Conservation (phyloP, 2,329 filamentous ascomycete genomes). For the Pseudogymnoascus sp. region DNA sequence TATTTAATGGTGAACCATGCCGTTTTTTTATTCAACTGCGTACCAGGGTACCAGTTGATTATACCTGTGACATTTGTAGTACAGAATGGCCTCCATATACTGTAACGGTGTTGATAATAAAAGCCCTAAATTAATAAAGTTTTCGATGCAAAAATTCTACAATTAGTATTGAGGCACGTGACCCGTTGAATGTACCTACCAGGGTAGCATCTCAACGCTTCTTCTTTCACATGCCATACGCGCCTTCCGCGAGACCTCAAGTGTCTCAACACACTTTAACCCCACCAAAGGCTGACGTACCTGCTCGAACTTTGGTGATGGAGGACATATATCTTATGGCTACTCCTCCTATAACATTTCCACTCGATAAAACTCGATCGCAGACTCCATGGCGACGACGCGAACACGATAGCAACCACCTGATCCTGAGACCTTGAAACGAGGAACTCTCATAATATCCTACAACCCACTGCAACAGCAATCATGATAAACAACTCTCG, state of each 20-base stretch:
- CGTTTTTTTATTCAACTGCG: too few relatives aligned
- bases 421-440: background rate
- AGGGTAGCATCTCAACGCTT: slow-evolving; percentile 3
- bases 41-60: background rate
- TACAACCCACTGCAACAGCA: background rate
- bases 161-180: background rate
- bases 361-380: background rate
- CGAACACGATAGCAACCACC: background rate
- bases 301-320: background rate
- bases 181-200: background rate
- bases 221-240: slow-evolving; percentile 2
- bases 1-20: too few relatives aligned
- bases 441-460: background rate
- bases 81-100: background rate
- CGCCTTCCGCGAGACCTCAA: background rate
- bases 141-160: background rate
- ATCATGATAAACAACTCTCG: slow-evolving; percentile 28
- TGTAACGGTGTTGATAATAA: background rate
- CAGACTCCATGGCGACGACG: background rate
- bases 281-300: slow-evolving; percentile 5
- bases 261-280: background rate
- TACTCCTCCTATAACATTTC: background rate
- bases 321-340: background rate
- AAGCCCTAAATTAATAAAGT: background rate
- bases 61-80: background rate